Percentiles rank a stretch among this genome's conserved stretches.
Evolutionary conservation across 2,329 filamentous ascomycete genomes (phyloP).

Genomic region (Ophiostoma sp.): DNA sequence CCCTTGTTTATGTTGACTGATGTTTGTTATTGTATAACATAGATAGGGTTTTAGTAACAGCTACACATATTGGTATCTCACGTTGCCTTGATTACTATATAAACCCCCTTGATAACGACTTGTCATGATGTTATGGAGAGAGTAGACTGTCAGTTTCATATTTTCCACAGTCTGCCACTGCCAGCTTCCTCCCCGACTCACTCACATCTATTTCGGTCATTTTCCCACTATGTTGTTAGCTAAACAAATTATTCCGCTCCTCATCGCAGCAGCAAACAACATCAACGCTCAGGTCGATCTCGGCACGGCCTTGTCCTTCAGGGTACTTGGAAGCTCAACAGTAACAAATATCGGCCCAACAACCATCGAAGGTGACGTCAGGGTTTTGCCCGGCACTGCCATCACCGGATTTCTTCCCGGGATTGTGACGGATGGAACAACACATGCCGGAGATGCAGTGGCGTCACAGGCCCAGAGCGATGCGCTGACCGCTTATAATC

Average conservation of each 20-base stretch:
- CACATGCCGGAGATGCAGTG: neutral
- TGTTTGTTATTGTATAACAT: too few species aligned
- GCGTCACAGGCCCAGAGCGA: neutral
- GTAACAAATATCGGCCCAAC: neutral
- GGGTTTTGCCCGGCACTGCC: neutral
- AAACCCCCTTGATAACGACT: too few species aligned
- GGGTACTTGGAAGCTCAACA: neutral
- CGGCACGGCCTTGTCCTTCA: neutral
- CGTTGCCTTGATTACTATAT: too few species aligned
- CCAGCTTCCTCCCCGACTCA: too few species aligned
- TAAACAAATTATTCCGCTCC: neutral
- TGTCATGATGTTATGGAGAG: too few species aligned
- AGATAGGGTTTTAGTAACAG: too few species aligned
- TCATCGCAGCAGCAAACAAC: neutral
- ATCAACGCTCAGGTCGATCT: neutral
- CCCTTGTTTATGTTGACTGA: too few species aligned
- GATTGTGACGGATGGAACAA: neutral
- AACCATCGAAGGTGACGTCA: neutral
- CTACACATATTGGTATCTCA: too few species aligned
- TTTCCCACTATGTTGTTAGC: neutral
- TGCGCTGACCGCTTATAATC: neutral
- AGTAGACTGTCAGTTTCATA: too few species aligned
- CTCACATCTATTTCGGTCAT: too few species aligned
- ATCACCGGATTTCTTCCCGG: neutral
- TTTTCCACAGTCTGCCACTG: too few species aligned